phyloP scores from a whole-genome alignment of 1,284 basidiomycete genomes.

The Naganishia albida region DNA sequence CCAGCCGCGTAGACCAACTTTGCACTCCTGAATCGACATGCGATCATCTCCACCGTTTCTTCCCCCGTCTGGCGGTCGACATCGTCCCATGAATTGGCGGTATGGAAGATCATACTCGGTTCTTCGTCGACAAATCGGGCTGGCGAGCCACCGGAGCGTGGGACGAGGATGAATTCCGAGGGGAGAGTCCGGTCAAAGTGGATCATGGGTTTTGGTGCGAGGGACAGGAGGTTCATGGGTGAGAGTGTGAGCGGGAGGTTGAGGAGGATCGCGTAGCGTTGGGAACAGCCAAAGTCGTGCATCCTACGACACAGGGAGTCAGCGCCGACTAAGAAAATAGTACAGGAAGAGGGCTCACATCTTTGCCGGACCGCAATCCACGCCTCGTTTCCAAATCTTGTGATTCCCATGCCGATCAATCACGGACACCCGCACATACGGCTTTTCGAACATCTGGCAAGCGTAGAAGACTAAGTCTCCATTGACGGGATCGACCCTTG shows the following conservation, averaged over 20 bases:
- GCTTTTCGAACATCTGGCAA: constrained; percentile 55
- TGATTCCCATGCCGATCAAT: constrained; percentile 49
- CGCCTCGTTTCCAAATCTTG: constrained; percentile 45
- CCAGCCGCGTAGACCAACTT: constrained; percentile 58
- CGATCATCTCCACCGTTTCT: constrained; percentile 53
- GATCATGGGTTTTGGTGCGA: constrained; percentile 55
- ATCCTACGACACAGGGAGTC: constrained; percentile 48
- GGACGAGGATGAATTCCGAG: constrained; percentile 57
- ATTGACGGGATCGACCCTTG: constrained; percentile 56
- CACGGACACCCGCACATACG: constrained; percentile 56
- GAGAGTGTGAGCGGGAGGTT: constrained; percentile 58
- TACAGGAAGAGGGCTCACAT: constrained; percentile 38
- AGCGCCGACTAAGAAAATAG: neutral
- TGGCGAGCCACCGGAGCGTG: constrained; percentile 45
- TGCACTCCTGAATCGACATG: constrained; percentile 56
- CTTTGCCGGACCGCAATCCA: constrained; percentile 46
- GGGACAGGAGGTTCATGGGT: constrained; percentile 53
- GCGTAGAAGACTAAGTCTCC: constrained; percentile 56
- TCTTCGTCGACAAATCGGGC: constrained; percentile 53
- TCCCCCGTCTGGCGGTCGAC: constrained; percentile 27
- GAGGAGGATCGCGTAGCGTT: constrained; percentile 55
- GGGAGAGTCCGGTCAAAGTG: constrained; percentile 53
- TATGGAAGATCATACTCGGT: constrained; percentile 58
- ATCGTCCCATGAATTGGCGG: constrained; percentile 58
- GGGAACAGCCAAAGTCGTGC: constrained; percentile 58